Conservation (phyloP, 2,329 filamentous ascomycete species). For the Claviceps humidiphila region DNA sequence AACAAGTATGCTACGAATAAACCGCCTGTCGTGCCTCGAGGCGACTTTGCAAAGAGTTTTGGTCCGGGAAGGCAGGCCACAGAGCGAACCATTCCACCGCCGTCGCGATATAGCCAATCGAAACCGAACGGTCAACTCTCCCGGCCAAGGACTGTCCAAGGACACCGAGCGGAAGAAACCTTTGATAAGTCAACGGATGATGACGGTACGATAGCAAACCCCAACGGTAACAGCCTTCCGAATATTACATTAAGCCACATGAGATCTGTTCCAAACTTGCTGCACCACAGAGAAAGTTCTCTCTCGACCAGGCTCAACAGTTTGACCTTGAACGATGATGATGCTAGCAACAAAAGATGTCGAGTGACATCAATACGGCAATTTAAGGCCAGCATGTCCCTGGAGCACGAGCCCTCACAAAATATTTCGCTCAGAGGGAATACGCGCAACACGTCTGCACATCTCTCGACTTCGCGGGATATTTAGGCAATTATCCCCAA, state of each 20-base stretch:
- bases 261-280: slow-evolving; percentile 15
- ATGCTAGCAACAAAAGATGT: slow-evolving; percentile 17
- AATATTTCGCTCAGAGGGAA: slow-evolving; percentile 7
- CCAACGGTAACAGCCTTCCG: slow-evolving; percentile 7
- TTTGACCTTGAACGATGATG: slow-evolving; percentile 25
- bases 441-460: slow-evolving; percentile 7
- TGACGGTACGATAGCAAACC: slow-evolving; percentile 22
- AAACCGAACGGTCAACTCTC: slow-evolving; percentile 26
- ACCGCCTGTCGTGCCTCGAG: slow-evolving; percentile 17
- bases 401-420: slow-evolving; percentile 7
- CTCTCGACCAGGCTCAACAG: slow-evolving; percentile 23
- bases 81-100: slow-evolving; percentile 39
- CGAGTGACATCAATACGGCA: slow-evolving; percentile 31
- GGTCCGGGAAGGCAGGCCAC: slow-evolving; percentile 37
- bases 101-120: slow-evolving; percentile 34
- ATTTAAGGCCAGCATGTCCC: slow-evolving; percentile 16
- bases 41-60: slow-evolving; percentile 43
- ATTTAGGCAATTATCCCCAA: slow-evolving; percentile 20
- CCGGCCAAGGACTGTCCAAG: slow-evolving; percentile 27
- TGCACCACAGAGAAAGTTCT: slow-evolving; percentile 30
- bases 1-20: slow-evolving; percentile 26
- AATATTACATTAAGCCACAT: slow-evolving; percentile 14
- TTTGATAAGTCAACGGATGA: slow-evolving; percentile 18
- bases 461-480: slow-evolving; percentile 11
- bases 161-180: slow-evolving; percentile 25